Evolutionary conservation across 129 eudicot genomes (phyloP), one percentile per base, ranked within the genome.

Genomic region (Ambrosia trifida): DNA sequence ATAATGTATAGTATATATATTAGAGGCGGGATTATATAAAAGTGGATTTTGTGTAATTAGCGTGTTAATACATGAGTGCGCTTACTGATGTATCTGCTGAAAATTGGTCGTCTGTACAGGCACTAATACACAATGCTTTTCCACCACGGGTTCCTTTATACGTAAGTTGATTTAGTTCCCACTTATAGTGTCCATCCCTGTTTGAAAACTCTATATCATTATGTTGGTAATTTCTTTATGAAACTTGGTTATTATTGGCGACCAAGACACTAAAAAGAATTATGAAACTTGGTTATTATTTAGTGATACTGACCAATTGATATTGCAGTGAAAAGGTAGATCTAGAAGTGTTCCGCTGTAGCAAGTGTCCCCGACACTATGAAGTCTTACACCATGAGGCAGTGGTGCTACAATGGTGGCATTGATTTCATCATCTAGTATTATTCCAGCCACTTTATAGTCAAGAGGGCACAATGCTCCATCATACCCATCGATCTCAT

Each of bases 361-460:
- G 83, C 96, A 84, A 65, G 86, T 81, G 65, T 89, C 96, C 0
- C 82, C 67, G 67, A 89, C 76, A 74, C 84, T 78, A 43, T 89
- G 96, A 72, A 89, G 96, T 63, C 67, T 84, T 12, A 77, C 94
- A 3, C 96, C 94, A 44, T 60, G 79, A 44, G 87, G 83, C 11
- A 90, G 76, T 7, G 94, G 96, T 77, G 88, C 78, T 14, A 89
- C 86, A 45, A 83, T 87, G 66, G 81, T 87, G 52, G 82, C 87
- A 72, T 90, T 90, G 56, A 90, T 78, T 64, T 83, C 91, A 44
- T 90, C 96, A 72, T 90, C 96, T 53, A 84, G 75, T 28, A 89
- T 78, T 73, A 36, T 70, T 65, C 96, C 88, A 8, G 80, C 82
- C 14, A 69, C 78, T 72, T 44, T 67, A 73, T 80, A 89, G 72